Evolutionary conservation across 176 grass and related monocot genomes (phyloP).

Genomic region (Dendrocalamus sinicus): DNA sequence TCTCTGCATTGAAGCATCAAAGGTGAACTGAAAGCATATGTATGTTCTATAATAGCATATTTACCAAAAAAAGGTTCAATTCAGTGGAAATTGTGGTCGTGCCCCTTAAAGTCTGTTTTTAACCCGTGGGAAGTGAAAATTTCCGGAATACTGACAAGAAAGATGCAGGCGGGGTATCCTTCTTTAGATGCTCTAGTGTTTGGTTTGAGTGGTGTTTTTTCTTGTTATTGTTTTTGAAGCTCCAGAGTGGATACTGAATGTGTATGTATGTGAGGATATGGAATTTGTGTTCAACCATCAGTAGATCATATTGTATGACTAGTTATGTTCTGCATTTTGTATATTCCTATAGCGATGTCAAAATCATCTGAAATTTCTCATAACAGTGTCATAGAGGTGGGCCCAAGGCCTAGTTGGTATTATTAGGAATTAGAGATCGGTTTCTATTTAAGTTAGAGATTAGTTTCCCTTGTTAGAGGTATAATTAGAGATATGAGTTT

Average conservation of each 20-base stretch:
- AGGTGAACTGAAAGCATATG: background rate
- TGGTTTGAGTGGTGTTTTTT: background rate
- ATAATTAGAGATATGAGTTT: too few species aligned
- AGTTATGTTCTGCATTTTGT: constrained; percentile 6
- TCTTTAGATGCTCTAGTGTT: background rate
- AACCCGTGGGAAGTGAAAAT: background rate
- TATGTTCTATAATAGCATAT: background rate
- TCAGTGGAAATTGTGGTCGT: background rate
- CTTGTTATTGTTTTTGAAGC: background rate
- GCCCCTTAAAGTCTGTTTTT: background rate
- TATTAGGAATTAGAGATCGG: too few species aligned
- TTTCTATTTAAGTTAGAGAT: too few species aligned
- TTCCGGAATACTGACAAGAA: background rate
- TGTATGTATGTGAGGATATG: constrained; percentile 10
- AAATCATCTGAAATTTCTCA: constrained; percentile 3
- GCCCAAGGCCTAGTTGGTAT: too few species aligned
- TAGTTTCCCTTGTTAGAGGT: too few species aligned
- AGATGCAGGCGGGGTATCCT: background rate
- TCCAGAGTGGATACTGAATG: constrained; percentile 5
- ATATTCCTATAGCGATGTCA: background rate
- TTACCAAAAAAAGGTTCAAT: background rate
- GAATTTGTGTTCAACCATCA: background rate
- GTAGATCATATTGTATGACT: background rate
- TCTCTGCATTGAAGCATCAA: background rate
- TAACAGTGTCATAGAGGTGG: background rate